Evolutionary conservation across 1,284 basidiomycete species (phyloP).

Genomic region (Tremellales sp.): DNA sequence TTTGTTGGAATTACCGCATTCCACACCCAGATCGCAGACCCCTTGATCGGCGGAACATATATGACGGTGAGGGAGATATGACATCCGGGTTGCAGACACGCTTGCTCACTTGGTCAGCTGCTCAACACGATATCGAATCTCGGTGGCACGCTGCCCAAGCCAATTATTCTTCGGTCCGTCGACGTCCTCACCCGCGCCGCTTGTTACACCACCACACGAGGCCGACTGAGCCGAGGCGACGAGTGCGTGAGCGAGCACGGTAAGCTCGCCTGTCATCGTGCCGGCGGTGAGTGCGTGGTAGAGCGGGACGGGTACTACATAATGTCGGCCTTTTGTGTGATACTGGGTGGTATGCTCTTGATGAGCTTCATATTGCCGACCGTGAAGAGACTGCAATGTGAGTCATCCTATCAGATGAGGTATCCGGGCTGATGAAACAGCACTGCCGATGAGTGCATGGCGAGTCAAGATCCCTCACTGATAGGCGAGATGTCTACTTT

Average conservation of each 20-base stretch:
- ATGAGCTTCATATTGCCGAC: slow-evolving; percentile 77
- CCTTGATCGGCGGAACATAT: slow-evolving; percentile 94
- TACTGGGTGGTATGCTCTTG: slow-evolving; percentile 67
- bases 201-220: slow-evolving; percentile 57
- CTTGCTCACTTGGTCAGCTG: slow-evolving; percentile 54
- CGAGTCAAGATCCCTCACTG: slow-evolving; percentile 44
- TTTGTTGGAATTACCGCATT: slow-evolving; percentile 98
- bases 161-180: slow-evolving; percentile 58
- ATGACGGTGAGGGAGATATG: slow-evolving; percentile 71
- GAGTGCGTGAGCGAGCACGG: slow-evolving; percentile 90
- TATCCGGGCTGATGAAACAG: slow-evolving; percentile 16
- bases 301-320: slow-evolving; percentile 90
- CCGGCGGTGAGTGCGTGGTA: slow-evolving; percentile 75
- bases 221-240: slow-evolving; percentile 51
- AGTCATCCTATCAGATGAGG: slow-evolving; percentile 32
- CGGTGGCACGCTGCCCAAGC: slow-evolving; percentile 96
- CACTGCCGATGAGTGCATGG: slow-evolving; percentile 45
- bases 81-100: neutral
- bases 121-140: slow-evolving; percentile 96
- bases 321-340: slow-evolving; percentile 73
- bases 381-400: slow-evolving; percentile 78
- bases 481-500: too few species aligned
- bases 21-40: slow-evolving; percentile 95
- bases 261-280: slow-evolving; percentile 68
- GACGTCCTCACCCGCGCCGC: slow-evolving; percentile 79